Percentiles rank a stretch among this genome's conserved stretches.
These are phyloP conservation scores for Pseudogymnoascus sp. DNA, from an alignment of 2,329 filamentous ascomycete genomes.

Conservation along the genomic window DNA sequence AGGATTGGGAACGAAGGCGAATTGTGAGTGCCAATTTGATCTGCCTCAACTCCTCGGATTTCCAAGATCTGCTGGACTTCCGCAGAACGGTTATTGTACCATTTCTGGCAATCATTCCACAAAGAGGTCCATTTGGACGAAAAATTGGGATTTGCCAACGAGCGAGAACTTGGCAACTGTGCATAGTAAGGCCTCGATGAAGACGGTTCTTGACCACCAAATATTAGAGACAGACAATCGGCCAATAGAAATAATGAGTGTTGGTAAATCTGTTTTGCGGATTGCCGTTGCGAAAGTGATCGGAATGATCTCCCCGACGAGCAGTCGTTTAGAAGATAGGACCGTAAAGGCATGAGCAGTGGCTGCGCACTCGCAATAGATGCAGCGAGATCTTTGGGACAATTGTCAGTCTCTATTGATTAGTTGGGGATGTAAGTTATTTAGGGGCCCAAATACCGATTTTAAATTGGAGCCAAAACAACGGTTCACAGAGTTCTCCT, in stretches of 20 bases:
- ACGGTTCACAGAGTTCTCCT: neutral
- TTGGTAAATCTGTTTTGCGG: neutral
- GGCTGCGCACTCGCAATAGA: neutral
- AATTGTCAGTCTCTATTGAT: neutral
- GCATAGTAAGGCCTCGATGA: neutral
- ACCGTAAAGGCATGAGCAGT: neutral
- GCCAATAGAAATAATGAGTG: neutral
- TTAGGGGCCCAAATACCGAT: neutral
- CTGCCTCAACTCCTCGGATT: neutral
- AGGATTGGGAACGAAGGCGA: slow-evolving; percentile 8
- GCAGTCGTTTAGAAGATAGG: neutral
- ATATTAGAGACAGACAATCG: neutral
- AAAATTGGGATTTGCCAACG: neutral
- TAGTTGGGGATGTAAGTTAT: neutral
- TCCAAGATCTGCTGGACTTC: slow-evolving; percentile 9
- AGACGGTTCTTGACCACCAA: neutral
- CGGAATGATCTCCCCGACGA: neutral
- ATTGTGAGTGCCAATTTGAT: neutral
- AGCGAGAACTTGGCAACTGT: neutral
- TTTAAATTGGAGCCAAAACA: slow-evolving; percentile 10
- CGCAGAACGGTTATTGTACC: slow-evolving; percentile 2
- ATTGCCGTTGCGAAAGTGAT: neutral
- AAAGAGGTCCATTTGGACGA: neutral
- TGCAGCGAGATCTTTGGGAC: neutral
- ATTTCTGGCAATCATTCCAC: slow-evolving; percentile 8